Percentiles rank a stretch among this genome's conserved stretches.
These are phyloP conservation scores for Stephanodiscus minutulus DNA, from an alignment of 108 stramenopile genomes.

Conservation along the genomic window DNA sequence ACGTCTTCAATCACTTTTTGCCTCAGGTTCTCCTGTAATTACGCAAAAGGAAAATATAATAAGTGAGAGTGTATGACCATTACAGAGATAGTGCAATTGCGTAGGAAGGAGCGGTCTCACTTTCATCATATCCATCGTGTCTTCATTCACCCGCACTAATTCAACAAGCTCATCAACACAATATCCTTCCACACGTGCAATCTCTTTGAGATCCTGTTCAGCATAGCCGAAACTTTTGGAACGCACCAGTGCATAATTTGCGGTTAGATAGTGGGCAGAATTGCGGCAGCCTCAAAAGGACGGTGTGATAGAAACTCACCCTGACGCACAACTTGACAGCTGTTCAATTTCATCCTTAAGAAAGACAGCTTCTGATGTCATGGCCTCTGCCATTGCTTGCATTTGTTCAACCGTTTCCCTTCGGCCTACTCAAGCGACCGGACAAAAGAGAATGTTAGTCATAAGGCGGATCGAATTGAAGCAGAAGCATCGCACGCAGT, in stretches of 20 bases:
- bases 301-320: neutral
- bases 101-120: constrained; percentile 3
- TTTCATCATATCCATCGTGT: constrained; percentile 38
- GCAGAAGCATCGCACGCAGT: neutral
- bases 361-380: constrained; percentile 7
- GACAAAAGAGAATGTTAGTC: neutral
- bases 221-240: constrained; percentile 25
- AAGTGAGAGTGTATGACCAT: neutral
- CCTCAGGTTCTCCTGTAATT: constrained; percentile 33
- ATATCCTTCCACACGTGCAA: constrained; percentile 17
- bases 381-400: neutral
- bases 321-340: neutral
- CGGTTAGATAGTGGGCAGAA: neutral
- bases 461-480: neutral
- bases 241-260: neutral
- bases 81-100: neutral
- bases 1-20: constrained; percentile 44
- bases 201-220: constrained; percentile 17
- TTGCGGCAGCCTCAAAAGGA: neutral
- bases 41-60: neutral
- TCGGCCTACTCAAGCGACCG: neutral
- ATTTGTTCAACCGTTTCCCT: constrained; percentile 13
- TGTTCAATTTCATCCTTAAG: constrained; percentile 15
- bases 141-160: constrained; percentile 35
- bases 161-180: constrained; percentile 17